Evolutionary conservation across 176 grass and related monocot genomes (phyloP).

Genomic region (Cymbopogon citratus): DNA sequence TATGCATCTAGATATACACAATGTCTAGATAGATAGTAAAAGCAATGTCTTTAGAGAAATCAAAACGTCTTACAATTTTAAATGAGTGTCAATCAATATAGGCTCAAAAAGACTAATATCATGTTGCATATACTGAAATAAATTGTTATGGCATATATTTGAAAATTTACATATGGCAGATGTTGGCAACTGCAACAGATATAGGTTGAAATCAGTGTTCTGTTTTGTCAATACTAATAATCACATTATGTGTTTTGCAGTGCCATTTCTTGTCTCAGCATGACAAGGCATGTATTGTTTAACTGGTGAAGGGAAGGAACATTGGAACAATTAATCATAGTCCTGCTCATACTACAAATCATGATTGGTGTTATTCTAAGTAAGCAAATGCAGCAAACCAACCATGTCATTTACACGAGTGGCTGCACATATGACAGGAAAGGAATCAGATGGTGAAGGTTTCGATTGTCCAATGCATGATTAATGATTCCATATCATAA

Average conservation of each 20-base stretch:
- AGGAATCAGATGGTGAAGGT: not conserved
- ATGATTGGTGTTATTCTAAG: not conserved
- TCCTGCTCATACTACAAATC: not conserved
- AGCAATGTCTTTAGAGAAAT: no score
- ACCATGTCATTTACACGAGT: not conserved
- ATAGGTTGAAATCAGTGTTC: not conserved
- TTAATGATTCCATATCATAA: not conserved
- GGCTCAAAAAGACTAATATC: not conserved
- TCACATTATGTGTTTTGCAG: slow-evolving; percentile 40
- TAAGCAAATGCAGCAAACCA: not conserved
- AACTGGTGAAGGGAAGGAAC: not conserved
- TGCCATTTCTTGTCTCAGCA: slow-evolving; percentile 53
- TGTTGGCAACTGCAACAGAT: not conserved
- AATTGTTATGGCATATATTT: not conserved
- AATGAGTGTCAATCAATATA: not conserved
- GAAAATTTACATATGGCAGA: not conserved
- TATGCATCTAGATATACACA: no score
- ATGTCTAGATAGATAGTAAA: no score
- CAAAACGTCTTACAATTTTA: no score
- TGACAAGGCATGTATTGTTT: slow-evolving; percentile 6
- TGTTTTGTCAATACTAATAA: slow-evolving; percentile 12
- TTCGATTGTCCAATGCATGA: not conserved
- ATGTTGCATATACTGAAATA: not conserved
- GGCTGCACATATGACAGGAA: not conserved
- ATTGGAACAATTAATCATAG: not conserved